Base-by-base conservation (phyloP, 306 rosid genomes). In the Purshia tridentata region DNA sequence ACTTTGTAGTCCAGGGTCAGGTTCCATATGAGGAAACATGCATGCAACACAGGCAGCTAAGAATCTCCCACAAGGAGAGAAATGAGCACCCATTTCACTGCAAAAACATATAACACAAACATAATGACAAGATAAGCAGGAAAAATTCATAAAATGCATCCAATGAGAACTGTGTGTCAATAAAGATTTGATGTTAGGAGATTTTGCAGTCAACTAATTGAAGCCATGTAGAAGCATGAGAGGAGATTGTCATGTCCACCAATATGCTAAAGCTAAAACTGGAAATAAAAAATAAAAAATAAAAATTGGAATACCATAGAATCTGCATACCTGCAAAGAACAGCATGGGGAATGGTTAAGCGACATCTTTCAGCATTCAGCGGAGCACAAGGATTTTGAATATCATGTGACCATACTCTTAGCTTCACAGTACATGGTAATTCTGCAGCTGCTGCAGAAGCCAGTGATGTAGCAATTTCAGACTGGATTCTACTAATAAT, bases 61-160 rank as follows among this genome's bases (percentile, higher is more conserved):
- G 85, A 85, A 94, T 86, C 91, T 89, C 78, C 99, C 99, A 55
- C 96, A 94, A 12, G 99, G 99, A 59, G 99, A 94, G 84, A 94
- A 94, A 78, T 91, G 99, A 74, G 96, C 90, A 77, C 99, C 99
- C 99, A 94, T 94, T 87, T 94, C 99, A 76, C 99, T 94, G 96
- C 89, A 89, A 82, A 72, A 56, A 42, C 56, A 68, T 22, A 40
- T 56, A 41, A 52, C 44, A 16, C 65, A 47, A 42, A 54, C 67
- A 70, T 40, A 48, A 39, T 66, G 23, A 41, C 16, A 35, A 48
- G 62, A 65, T 49, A 64, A 53, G 69, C 73, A 80, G n/a, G 61
- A 86, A 82, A 51, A 10, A 46, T 44, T 48, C 46, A 41, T 2
- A 65, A 44, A 65, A 37, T 4, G 41, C 9, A 41, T n/a, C 13